A percentile compares a stretch with the other conserved stretches of the same genome.
Conservation (phyloP, 2,329 filamentous ascomycete species). For the Trichoderma endophyticum region DNA sequence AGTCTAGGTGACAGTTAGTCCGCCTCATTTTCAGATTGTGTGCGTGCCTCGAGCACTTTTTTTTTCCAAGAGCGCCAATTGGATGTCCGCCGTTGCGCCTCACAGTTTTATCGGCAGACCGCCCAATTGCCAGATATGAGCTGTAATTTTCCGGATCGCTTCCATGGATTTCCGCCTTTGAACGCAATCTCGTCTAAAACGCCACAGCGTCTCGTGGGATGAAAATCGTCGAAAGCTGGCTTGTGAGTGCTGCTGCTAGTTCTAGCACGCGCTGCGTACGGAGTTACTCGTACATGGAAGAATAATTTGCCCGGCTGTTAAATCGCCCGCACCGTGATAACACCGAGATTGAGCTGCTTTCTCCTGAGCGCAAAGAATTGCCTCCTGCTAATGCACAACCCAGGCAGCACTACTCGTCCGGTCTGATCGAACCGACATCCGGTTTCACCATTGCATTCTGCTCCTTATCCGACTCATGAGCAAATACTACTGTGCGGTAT, state of each 20-base stretch:
- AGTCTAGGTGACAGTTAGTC: not conserved
- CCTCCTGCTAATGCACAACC: not conserved
- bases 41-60: not conserved
- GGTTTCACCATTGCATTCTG: not conserved
- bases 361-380: not conserved
- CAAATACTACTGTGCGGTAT: not conserved
- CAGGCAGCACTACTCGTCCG: not conserved
- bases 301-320: not conserved
- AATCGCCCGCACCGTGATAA: constrained; percentile 5
- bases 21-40: not conserved
- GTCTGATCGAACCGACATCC: not conserved
- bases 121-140: not conserved
- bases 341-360: not conserved
- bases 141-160: not conserved
- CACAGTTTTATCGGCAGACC: not conserved
- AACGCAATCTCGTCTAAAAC: not conserved
- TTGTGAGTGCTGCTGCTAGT: not conserved
- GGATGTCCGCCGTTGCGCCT: not conserved
- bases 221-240: not conserved
- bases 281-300: not conserved
- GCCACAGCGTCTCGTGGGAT: constrained; percentile 1
- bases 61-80: not conserved
- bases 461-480: not conserved
- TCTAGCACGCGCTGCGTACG: not conserved
- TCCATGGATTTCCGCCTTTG: not conserved